Percentiles rank a stretch among this genome's conserved stretches.
These are phyloP conservation scores for Tylopilus plumbeoviolaceoides DNA, from an alignment of 768 basidiomycete species.

Conservation along the genomic window DNA sequence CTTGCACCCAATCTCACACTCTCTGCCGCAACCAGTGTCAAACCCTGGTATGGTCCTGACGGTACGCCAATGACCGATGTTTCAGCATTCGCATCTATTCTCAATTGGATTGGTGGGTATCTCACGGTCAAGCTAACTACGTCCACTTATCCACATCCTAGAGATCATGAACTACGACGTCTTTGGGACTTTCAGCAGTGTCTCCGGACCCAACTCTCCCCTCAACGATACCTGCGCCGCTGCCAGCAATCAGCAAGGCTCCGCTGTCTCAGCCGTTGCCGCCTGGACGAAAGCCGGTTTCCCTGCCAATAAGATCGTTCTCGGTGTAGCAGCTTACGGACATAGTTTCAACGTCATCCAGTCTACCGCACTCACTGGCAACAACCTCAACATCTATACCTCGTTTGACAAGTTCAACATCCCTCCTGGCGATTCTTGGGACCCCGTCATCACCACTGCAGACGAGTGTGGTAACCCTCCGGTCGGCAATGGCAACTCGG, in stretches of 20 bases:
- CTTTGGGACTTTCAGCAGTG: conserved; percentile 46
- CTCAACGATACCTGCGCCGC: conserved; percentile 73
- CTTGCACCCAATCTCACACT: conserved; percentile 57
- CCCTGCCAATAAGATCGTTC: conserved; percentile 64
- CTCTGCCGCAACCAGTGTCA: conserved; percentile 65
- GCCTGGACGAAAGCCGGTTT: conserved; percentile 80
- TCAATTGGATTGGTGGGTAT: conserved; percentile 65
- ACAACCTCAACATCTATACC: conserved; percentile 45
- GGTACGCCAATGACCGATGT: conserved; percentile 60
- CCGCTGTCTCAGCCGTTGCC: conserved; percentile 67
- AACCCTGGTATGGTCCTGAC: conserved; percentile 58
- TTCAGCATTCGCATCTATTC: conserved; percentile 55
- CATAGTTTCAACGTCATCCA: conserved; percentile 54
- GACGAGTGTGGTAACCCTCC: conserved; percentile 58
- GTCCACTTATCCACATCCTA: conserved; percentile 31
- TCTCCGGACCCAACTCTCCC: conserved; percentile 81
- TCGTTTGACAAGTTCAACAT: conserved; percentile 42
- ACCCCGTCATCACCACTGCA: conserved; percentile 38
- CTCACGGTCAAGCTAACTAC: conserved; percentile 7
- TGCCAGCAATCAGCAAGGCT: conserved; percentile 56
- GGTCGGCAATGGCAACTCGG: conserved; percentile 42
- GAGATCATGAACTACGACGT: conserved; percentile 73
- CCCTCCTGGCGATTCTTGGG: conserved; percentile 56
- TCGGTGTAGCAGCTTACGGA: conserved; percentile 84
- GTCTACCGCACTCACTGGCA: conserved; percentile 19